A percentile compares a stretch with the other conserved stretches of the same genome.
Conservation (phyloP, 495 filamentous ascomycete genomes). For the Xylaria intraflava region DNA sequence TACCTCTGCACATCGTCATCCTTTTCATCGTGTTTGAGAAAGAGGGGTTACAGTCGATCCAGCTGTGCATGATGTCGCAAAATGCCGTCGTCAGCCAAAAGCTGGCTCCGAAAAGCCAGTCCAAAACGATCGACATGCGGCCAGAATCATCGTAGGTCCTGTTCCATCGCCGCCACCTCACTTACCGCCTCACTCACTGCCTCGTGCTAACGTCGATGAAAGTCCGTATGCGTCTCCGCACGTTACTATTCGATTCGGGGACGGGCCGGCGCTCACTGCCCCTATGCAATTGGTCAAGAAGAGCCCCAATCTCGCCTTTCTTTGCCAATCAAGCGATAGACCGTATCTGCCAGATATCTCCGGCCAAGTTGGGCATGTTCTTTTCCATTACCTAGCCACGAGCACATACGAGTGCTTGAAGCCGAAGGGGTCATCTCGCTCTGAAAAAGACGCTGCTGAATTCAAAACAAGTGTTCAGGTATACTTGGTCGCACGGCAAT, state of each 20-base stretch:
- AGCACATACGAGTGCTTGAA: slow-evolving; percentile 13
- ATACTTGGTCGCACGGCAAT: slow-evolving; percentile 8
- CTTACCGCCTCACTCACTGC: not conserved
- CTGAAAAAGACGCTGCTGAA: slow-evolving; percentile 7
- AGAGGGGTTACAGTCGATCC: too few species aligned
- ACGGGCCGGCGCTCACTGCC: slow-evolving; percentile 10
- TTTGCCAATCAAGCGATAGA: not conserved
- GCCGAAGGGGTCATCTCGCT: not conserved
- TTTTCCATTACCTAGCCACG: slow-evolving; percentile 26
- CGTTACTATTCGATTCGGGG: slow-evolving; percentile 10
- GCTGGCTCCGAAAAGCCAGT: not conserved
- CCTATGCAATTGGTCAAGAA: slow-evolving; percentile 13
- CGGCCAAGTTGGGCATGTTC: slow-evolving; percentile 19
- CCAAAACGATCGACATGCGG: not conserved
- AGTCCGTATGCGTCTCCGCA: slow-evolving; percentile 24
- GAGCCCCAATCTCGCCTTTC: slow-evolving; percentile 6
- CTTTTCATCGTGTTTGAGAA: too few species aligned
- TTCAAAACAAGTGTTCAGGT: slow-evolving; percentile 11
- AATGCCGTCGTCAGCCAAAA: not conserved
- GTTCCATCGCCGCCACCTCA: too few species aligned
- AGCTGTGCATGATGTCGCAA: not conserved
- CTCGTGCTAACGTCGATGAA: slow-evolving; percentile 17
- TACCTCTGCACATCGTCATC: too few species aligned
- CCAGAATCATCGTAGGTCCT: not conserved
- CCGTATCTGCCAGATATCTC: slow-evolving; percentile 11